Evolutionary conservation across 345 rosid species (phyloP), one percentile per base, ranked within the genome.

Genomic region (Gossypium raimondii): DNA sequence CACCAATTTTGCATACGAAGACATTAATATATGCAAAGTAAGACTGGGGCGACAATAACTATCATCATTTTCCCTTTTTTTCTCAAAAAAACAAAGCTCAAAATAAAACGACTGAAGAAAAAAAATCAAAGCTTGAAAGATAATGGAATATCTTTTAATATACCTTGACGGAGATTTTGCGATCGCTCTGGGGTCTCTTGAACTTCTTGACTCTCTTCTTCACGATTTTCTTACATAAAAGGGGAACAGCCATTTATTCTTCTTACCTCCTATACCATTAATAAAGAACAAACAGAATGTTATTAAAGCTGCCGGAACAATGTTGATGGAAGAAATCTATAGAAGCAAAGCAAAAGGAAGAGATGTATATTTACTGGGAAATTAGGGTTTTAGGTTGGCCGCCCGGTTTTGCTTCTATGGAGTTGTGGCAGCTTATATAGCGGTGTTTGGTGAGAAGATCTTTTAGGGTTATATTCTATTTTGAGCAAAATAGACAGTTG

Each of bases 41-140:
- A 90, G 93, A 88, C 98, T 90, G 94, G 98, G 94, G 98, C 94
- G 93, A 93, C 98, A 90, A 78, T 27, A 61, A 45, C 4, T 63
- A 87, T 93, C 94, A 90, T 93, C 97, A 87, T 75, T 79, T 88
- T 77, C 85, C 60, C 71, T 0, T 1, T 34, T 34, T 34, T 34
- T 34, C 7, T 34, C 6, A 4, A 16, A 20, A 66, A 43, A 65
- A 5, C 3, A 25, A 11, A 62, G 1, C 27, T 12, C 25, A 74
- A 24, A 44, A 41, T 34, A 10, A 50, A 72, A 55, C 13, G 47
- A 25, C 57, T 18, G 13, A 57, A 70, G 4, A 2, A 1, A 50
- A 50, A 25, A 66, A 41, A 74, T 45, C 17, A 43, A 11, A 24
- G n/a, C 51, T 6, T 22, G 7, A 29, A 7, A 38, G 27, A 24